Conservation (phyloP, 106 monocot species). For the Xerophyta viscosa region DNA sequence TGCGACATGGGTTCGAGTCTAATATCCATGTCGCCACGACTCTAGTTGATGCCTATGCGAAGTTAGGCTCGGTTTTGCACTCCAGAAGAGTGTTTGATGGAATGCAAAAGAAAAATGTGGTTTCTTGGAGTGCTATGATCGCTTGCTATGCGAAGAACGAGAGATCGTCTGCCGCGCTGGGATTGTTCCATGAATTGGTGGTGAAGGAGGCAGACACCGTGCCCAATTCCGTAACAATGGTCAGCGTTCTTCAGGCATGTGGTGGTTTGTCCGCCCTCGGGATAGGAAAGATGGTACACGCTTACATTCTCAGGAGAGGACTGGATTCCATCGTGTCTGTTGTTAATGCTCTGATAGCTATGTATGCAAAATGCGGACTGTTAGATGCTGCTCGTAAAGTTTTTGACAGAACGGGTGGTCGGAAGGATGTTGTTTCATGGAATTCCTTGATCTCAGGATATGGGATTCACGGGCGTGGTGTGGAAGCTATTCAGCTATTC, state of each 20-base stretch:
- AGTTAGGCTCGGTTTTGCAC: conserved; percentile 33
- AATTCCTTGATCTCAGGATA: conserved; percentile 56
- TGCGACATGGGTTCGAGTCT: conserved; percentile 22
- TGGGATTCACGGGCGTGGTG: conserved; percentile 44
- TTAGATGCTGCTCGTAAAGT: conserved; percentile 27
- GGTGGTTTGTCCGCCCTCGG: conserved; percentile 51
- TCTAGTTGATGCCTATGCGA: conserved; percentile 68
- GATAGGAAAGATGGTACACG: conserved; percentile 58
- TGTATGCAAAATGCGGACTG: conserved; percentile 57
- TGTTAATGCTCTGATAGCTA: conserved; percentile 50
- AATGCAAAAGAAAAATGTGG: conserved; percentile 52
- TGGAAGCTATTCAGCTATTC: conserved; percentile 39
- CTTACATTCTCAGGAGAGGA: conserved; percentile 46
- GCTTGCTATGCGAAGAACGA: conserved; percentile 58
- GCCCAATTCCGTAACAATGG: conserved; percentile 76
- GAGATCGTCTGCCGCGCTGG: conserved; percentile 46
- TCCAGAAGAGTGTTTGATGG: conserved; percentile 50
- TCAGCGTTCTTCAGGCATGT: conserved; percentile 71
- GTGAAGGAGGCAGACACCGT: conserved; percentile 3
- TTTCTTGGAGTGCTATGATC: conserved; percentile 90
- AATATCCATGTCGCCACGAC: conserved; percentile 64
- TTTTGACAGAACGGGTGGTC: conserved; percentile 21
- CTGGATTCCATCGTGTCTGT: conserved; percentile 46
- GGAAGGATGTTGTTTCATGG: conserved; percentile 67
- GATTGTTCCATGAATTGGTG: conserved; percentile 16